Conservation (phyloP, 345 rosid species). For the Eucalyptus decipiens region DNA sequence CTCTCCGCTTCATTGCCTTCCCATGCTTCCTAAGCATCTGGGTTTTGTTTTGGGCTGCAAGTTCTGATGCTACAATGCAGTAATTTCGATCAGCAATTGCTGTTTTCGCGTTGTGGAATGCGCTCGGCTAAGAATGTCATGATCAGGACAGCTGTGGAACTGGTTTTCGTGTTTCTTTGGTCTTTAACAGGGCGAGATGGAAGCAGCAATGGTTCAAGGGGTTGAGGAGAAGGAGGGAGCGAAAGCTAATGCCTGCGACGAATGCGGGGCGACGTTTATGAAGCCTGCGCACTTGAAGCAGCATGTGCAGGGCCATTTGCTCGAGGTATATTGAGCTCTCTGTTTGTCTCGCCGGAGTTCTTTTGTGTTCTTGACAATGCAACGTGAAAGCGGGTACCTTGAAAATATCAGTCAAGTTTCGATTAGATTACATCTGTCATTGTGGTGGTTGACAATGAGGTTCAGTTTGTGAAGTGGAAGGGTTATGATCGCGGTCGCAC, state of each 20-base stretch:
- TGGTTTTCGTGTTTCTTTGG: neutral
- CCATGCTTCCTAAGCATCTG: neutral
- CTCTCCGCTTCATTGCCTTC: neutral
- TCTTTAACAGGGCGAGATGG: slow-evolving; percentile 23
- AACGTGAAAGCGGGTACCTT: neutral
- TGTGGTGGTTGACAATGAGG: neutral
- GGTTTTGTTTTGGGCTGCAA: neutral
- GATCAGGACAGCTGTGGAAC: neutral
- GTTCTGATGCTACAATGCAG: neutral
- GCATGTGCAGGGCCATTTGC: slow-evolving; percentile 71
- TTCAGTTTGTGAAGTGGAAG: neutral
- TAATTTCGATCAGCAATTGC: neutral
- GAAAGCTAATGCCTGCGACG: slow-evolving; percentile 23
- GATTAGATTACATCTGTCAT: neutral
- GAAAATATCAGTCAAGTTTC: neutral
- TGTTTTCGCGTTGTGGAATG: neutral
- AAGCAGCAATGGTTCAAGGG: neutral
- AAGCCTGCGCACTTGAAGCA: slow-evolving; percentile 80
- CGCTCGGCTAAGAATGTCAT: neutral
- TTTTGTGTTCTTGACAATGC: neutral
- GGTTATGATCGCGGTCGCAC: neutral
- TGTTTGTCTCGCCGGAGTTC: rapidly evolving
- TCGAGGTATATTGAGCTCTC: slow-evolving; percentile 43
- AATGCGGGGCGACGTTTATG: slow-evolving; percentile 60
- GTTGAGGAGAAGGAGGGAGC: neutral